Evolutionary conservation across 2,329 filamentous ascomycete species (phyloP), one percentile per base, ranked within the genome.

Genomic region (Cordyceps cicadae): DNA sequence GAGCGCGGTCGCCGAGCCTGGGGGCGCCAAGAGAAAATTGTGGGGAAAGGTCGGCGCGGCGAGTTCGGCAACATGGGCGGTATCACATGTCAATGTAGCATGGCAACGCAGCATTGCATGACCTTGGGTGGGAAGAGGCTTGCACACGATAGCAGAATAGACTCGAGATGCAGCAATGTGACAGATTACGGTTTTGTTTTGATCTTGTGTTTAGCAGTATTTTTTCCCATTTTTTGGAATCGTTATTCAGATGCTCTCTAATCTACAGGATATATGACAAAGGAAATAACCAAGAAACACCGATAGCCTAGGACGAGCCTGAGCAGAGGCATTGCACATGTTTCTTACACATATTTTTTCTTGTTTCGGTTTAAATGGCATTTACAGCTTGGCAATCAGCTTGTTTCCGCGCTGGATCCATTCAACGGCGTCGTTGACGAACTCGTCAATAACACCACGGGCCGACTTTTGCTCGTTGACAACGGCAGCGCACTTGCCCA

Each of bases 401-500:
- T 84, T 82, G 74, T 84, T 84, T 64, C 88, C 89, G 70, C 81
- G 83, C 72, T 87, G 79, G 67, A 96, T 74, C 74, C 82, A 84
- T 63, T 79, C 80, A 62, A 90, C 86, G 46, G 92, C 94, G 71
- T 95, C 92, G 57, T 79, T 76, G 64, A 99, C 89, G 68, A 99
- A 88, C 79, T 99, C 94, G 70, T 99, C 94, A 45, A 99, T 88
- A 63, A 99, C 93, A 19, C 76, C 89, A 83, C 92, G 95, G 64
- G 94, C 94, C 45, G 83, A 79, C 86, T 95, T 95, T 81, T 87
- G 89, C 79, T 97, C 92, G 71, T 93, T 94, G 61, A 94, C 89
- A 37, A 97, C 90, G 32, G 94, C 93, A 43, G 94, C 89, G 63
- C 90, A 93, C 83, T 97, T 95, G 74, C 94, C 94, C 94, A 99